Conservation (phyloP, 768 basidiomycete genomes). For the Auricularia heimuer region DNA sequence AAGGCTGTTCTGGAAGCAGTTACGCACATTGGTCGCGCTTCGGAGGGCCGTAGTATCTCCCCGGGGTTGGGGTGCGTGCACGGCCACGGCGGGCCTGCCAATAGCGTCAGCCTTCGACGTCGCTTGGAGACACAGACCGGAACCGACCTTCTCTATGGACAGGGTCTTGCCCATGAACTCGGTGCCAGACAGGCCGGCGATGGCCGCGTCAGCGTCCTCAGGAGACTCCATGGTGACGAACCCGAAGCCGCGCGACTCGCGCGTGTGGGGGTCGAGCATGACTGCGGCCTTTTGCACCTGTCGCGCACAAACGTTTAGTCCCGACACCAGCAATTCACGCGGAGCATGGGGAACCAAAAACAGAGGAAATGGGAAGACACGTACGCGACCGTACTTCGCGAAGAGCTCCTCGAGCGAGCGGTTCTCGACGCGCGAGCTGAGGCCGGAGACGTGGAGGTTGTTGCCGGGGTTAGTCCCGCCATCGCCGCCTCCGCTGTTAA, state of each 20-base stretch:
- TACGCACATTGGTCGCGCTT: conserved; percentile 60
- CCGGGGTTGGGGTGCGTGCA: conserved; percentile 87
- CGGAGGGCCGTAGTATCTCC: conserved; percentile 88
- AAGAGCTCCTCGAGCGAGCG: conserved; percentile 85
- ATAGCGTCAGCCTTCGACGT: background rate
- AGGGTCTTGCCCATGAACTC: conserved; percentile 82
- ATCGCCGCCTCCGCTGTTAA: conserved; percentile 17
- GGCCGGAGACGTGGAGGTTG: conserved; percentile 54
- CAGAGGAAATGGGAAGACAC: conserved; percentile 18
- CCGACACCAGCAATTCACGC: background rate
- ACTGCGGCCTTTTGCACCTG: conserved; percentile 56
- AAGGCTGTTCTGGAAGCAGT: conserved; percentile 2
- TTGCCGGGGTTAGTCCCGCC: conserved; percentile 48
- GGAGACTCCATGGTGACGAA: conserved; percentile 79
- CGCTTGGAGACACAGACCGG: background rate
- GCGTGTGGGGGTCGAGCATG: conserved; percentile 58
- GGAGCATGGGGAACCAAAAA: background rate
- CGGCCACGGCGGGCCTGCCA: conserved; percentile 77
- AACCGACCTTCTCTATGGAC: conserved; percentile 74
- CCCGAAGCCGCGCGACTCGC: conserved; percentile 72
- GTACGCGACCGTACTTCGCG: conserved; percentile 74
- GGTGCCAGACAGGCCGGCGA: conserved; percentile 72
- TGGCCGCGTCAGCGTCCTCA: conserved; percentile 89
- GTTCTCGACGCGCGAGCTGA: conserved; percentile 59
- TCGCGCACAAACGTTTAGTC: background rate